Conservation (phyloP, 2,329 filamentous ascomycete species). For the Pseudocercospora ulei region DNA sequence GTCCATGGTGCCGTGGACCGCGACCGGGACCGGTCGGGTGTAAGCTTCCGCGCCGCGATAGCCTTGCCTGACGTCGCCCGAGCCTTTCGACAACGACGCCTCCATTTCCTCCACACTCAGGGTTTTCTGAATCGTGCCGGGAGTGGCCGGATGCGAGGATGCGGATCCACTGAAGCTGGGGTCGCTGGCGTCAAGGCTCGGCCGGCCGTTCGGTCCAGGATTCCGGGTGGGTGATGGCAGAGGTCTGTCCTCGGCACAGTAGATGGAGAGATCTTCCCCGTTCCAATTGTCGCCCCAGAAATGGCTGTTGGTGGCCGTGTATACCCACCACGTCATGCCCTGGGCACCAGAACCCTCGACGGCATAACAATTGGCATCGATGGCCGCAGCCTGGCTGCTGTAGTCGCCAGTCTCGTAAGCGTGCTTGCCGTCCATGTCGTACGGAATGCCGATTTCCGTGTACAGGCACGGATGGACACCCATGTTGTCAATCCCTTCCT, state of each 20-base stretch:
- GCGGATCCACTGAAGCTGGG: conserved; percentile 47
- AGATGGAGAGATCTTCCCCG: conserved; percentile 88
- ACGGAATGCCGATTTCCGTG: conserved; percentile 94
- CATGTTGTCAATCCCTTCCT: conserved; percentile 81
- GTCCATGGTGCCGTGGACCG: conserved; percentile 60
- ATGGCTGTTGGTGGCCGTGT: conserved; percentile 74
- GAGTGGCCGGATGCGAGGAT: conserved; percentile 53
- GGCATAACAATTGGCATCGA: conserved; percentile 93
- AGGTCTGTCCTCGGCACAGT: conserved; percentile 68
- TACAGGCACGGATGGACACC: conserved; percentile 81
- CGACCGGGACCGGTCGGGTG: conserved; percentile 71
- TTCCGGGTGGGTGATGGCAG: conserved; percentile 42
- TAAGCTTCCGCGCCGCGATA: conserved; percentile 89
- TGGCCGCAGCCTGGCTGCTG: conserved; percentile 77
- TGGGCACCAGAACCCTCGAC: conserved; percentile 74
- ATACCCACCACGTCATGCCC: conserved; percentile 84
- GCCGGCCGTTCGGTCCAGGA: conserved; percentile 41
- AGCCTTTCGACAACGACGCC: conserved; percentile 4
- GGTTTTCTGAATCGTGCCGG: conserved; percentile 63
- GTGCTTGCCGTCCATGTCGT: conserved; percentile 95
- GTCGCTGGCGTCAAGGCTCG: conserved; percentile 43
- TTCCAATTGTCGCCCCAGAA: conserved; percentile 92
- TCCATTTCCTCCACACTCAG: conserved; percentile 50
- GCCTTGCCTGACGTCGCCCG: conserved; percentile 39
- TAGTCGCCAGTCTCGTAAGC: conserved; percentile 96